Evolutionary conservation across 108 stramenopile genomes (phyloP).

Genomic region (Cyclotella sp.): DNA sequence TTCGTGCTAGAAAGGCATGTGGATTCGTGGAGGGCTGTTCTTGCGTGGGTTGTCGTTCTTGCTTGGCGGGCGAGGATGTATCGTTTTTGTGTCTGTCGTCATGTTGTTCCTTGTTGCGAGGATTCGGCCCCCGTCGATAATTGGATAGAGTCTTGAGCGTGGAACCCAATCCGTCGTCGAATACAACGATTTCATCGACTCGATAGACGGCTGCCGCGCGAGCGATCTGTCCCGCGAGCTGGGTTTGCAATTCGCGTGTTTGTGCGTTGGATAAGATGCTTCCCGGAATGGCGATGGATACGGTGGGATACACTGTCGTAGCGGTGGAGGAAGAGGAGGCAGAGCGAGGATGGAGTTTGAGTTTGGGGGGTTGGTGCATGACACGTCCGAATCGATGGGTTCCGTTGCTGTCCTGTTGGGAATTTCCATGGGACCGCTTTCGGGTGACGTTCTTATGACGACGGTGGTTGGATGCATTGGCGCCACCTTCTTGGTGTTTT

Average conservation of each 20-base stretch:
- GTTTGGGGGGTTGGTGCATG: constrained; percentile 84
- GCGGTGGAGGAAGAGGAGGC: neutral
- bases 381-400: constrained; percentile 86
- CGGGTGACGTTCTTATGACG: neutral
- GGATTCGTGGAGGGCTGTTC: constrained; percentile 68
- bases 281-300: constrained; percentile 94
- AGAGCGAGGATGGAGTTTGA: constrained; percentile 39
- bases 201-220: constrained; percentile 95
- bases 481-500: constrained; percentile 3
- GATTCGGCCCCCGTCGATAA: constrained; percentile 35
- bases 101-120: constrained; percentile 1
- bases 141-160: constrained; percentile 45
- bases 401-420: neutral
- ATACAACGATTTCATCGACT: constrained; percentile 97
- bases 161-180: constrained; percentile 83
- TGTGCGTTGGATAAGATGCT: constrained; percentile 94
- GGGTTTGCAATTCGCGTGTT: constrained; percentile 90
- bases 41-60: neutral
- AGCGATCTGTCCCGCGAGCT: constrained; percentile 94
- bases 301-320: constrained; percentile 80
- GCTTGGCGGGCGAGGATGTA: constrained; percentile 11
- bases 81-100: neutral
- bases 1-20: constrained; percentile 92
- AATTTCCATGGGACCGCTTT: neutral
- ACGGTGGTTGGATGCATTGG: neutral